Base-by-base conservation (phyloP, 495 filamentous ascomycete species). In the Xylaria scruposa region DNA sequence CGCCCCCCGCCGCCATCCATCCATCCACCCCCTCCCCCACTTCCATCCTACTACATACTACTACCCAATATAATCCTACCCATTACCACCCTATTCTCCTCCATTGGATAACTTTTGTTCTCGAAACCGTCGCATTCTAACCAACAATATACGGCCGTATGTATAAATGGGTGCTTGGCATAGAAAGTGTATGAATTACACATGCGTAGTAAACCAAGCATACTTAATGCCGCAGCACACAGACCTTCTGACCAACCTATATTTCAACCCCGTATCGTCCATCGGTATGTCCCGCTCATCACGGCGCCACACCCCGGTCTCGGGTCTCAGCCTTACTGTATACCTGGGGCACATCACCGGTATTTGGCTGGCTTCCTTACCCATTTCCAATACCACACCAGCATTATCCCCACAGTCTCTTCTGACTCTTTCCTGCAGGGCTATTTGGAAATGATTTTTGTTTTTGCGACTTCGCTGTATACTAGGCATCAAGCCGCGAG, bases 1-100 rank as follows among this genome's bases (percentile, higher is more conserved):
- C 65, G 49, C 49, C 33, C 33, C 65, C 65, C 65, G 65, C 64
- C 63, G 62, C 51, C 51, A 51, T 19, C 26, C 51, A 10, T 38
- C 29, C 29, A 31, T 3, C 36, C 46, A 0, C 53, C 13, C 29
- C 29, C 1, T 3, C 36, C 46, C 3, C 53, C 13, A 17, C 53
- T 56, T 4, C 53, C 26, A 31, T 56, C 53, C 53, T 17, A 36
- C 33, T 36, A 36, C 4, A 4, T 33, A 29, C 53, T 56, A 31
- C 53, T 7, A 31, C 53, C 53, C 26, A 56, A 56, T 31, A 17
- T 26, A 4, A 17, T 17, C 24, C 21, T 31, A 2, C 53, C 24
- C 17, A 56, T 56, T 29, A 31, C 13, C 19, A 51, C 47, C 31
- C 33, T 29, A 38, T 21, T 19, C 42, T 15, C 13, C 42, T 46